A percentile compares a stretch with the other conserved stretches of the same genome.
Conservation (phyloP, 2,329 filamentous ascomycete species). For the Fusarium foetens region DNA sequence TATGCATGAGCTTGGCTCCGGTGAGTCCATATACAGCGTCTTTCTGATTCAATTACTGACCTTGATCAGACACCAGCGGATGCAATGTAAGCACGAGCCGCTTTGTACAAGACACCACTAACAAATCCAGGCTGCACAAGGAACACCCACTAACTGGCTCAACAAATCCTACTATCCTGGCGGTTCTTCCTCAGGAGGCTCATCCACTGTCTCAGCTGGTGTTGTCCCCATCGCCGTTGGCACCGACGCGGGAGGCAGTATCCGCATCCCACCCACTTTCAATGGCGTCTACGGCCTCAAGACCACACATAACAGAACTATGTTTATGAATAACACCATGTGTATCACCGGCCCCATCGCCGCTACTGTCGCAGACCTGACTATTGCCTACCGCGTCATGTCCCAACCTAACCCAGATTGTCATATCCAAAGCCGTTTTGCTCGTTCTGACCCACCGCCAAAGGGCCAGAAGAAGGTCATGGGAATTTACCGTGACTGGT, state of each 20-base stretch:
- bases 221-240: constrained; percentile 80
- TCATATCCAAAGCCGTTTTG: constrained; percentile 70
- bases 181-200: constrained; percentile 82
- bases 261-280: constrained; percentile 78
- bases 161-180: constrained; percentile 82
- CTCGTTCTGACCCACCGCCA: constrained; percentile 60
- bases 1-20: constrained; percentile 83
- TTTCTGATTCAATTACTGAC: constrained; percentile 14
- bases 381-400: constrained; percentile 84
- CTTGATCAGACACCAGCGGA: constrained; percentile 74
- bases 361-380: constrained; percentile 79
- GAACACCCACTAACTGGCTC: constrained; percentile 81
- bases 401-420: constrained; percentile 75
- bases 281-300: constrained; percentile 88
- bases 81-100: constrained; percentile 67
- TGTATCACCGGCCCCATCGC: constrained; percentile 80
- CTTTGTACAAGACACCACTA: constrained; percentile 41
- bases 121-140: constrained; percentile 67
- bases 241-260: constrained; percentile 79
- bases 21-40: constrained; percentile 53
- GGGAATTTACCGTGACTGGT: constrained; percentile 72
- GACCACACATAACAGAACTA: constrained; percentile 76
- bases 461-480: constrained; percentile 67
- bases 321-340: constrained; percentile 63
- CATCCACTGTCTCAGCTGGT: constrained; percentile 75